Conservation (phyloP, 2,329 filamentous ascomycete genomes). For the Venturiaceae sp. region DNA sequence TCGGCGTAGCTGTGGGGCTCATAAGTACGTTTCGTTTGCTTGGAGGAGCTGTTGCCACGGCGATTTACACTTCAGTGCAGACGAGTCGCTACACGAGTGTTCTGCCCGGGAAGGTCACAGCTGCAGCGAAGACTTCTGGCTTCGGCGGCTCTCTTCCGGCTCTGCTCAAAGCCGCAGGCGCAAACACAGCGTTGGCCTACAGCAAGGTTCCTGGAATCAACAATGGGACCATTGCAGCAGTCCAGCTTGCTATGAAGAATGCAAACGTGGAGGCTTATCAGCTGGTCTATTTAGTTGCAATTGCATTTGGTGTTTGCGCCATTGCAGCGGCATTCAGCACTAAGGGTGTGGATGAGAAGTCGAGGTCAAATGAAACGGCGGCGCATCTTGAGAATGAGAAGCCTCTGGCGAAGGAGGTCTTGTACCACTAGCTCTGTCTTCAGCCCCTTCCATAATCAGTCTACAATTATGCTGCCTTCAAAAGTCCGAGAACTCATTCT, state of each 20-base stretch:
- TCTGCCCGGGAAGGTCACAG: constrained; percentile 18
- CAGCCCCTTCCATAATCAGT: no score
- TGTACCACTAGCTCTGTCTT: no score
- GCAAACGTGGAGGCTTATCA: constrained; percentile 19
- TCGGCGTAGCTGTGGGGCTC: constrained; percentile 28
- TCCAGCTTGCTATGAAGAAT: constrained; percentile 18
- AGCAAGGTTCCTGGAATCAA: constrained; percentile 19
- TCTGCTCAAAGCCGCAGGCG: constrained; percentile 16
- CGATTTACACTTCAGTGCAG: constrained; percentile 28
- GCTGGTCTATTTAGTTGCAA: constrained; percentile 19
- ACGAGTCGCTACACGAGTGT: constrained; percentile 7
- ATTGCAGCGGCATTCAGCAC: constrained; percentile 20
- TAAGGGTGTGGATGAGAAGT: constrained; percentile 17
- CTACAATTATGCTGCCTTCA: no score
- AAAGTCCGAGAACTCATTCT: no score
- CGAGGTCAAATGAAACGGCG: constrained; percentile 19
- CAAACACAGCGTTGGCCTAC: constrained; percentile 18
- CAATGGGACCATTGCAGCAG: constrained; percentile 17
- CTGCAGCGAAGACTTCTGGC: constrained; percentile 11
- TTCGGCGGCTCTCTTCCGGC: constrained; percentile 13
- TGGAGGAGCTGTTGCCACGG: constrained; percentile 27
- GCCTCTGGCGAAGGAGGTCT: constrained; percentile 8
- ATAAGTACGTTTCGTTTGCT: constrained; percentile 27
- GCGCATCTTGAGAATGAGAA: constrained; percentile 19
- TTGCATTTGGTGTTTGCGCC: constrained; percentile 20